Conservation (phyloP, 2,329 filamentous ascomycete genomes). For the Verticillium nonalfalfae region DNA sequence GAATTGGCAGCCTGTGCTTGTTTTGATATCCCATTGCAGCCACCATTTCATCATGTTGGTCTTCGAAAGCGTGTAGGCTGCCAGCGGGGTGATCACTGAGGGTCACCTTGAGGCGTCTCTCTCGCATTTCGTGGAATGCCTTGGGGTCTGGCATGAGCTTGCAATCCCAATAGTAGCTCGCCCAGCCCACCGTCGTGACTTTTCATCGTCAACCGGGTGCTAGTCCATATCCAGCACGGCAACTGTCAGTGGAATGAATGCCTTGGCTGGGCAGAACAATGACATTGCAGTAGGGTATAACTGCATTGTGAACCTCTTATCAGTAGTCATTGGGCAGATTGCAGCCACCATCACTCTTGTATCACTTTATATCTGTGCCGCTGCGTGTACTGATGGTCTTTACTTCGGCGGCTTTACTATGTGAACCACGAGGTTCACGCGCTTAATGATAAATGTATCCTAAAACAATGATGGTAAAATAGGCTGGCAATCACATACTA, state of each 20-base stretch:
- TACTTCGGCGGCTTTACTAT: too few species aligned
- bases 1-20: slow-evolving; percentile 38
- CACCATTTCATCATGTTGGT: slow-evolving; percentile 49
- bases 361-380: too few species aligned
- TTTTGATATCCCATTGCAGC: slow-evolving; percentile 44
- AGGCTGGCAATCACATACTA: too few species aligned
- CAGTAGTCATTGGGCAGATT: too few species aligned
- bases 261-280: slow-evolving; percentile 18
- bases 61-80: slow-evolving; percentile 50
- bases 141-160: slow-evolving; percentile 50
- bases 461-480: too few species aligned
- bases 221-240: slow-evolving; percentile 55
- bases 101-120: slow-evolving; percentile 43
- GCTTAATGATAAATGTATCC: too few species aligned
- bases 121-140: slow-evolving; percentile 30
- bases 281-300: slow-evolving; percentile 31
- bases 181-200: slow-evolving; percentile 47
- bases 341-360: too few species aligned
- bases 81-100: slow-evolving; percentile 58
- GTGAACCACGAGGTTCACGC: too few species aligned
- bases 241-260: slow-evolving; percentile 47
- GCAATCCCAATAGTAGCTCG: slow-evolving; percentile 57
- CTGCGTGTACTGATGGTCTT: too few species aligned
- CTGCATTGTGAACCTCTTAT: slow-evolving; percentile 42
- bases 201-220: slow-evolving; percentile 47